Evolutionary conservation across 768 basidiomycete species (phyloP), one percentile per base, ranked within the genome.

Genomic region (Chalciporus sphaerocephalus): DNA sequence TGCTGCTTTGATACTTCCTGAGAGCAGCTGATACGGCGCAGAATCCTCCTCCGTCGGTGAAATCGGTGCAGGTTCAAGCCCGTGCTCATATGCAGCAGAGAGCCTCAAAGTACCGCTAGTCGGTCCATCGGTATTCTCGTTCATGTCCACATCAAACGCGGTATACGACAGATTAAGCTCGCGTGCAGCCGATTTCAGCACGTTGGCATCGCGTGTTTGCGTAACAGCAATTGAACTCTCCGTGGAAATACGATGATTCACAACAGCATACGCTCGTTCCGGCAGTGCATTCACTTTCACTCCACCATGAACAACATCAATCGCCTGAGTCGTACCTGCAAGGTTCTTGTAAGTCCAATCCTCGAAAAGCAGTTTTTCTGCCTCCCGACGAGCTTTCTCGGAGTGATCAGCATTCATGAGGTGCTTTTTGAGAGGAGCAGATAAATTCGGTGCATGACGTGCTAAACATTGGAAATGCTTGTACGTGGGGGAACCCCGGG

Each of bases 251-350:
- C 87, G 81, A 55, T 86, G 85, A 57, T 90, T 87, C 22, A 89
- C 74, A 18, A 88, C 62, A 1, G 81, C 85, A 60, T 70, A 80
- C 1, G 79, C 83, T 44, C 68, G 72, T 64, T 92, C 89, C 1
- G 90, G 90, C 18, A 93, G 74, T 21, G 88, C 87, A 55, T 92
- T 92, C 21, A 74, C 72, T 64, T 90, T 89, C 22, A 83, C 77
- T 10, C 81, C 83, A 17, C 80, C 81, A n/a, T 71, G 67, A 27
- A 81, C 74, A 11, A 92, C 58, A 55, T 90, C 87, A 35, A 85
- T 75, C 1, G 90, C 90, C 62, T 89, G 86, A 1, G 89, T 90
- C 4, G 86, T 90, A 25, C 79, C 73, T 4, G 81, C 69, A 8
- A 81, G 59, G 50, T 71, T 79, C 44, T 70, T 73, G 50, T 70